A percentile compares a stretch with the other conserved stretches of the same genome.
Evolutionary conservation across 2,329 filamentous ascomycete species (phyloP).

Genomic region (Capronia epimyces): DNA sequence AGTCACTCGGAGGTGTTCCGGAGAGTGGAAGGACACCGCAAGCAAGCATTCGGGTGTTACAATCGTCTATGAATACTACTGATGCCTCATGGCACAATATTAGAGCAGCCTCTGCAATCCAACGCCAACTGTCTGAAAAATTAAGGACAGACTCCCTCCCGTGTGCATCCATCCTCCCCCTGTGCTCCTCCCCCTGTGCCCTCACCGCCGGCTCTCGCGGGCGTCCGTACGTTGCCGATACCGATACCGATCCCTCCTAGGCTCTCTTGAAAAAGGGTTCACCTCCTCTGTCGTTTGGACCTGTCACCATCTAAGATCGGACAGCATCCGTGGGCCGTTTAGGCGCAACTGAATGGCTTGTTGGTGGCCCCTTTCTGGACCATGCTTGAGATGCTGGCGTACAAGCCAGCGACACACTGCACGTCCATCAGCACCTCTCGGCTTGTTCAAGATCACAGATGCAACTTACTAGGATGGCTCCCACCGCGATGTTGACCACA

Average conservation of each 20-base stretch:
- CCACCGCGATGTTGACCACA: conserved; percentile 18
- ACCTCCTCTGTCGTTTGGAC: no score
- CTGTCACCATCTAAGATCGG: no score
- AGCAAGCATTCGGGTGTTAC: no score
- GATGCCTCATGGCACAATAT: no score
- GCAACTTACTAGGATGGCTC: conserved; percentile 16
- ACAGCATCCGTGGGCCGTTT: no score
- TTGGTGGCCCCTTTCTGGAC: conserved; percentile 13
- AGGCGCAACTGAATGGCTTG: conserved; percentile 16
- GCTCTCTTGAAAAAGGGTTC: background rate
- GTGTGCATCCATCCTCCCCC: background rate
- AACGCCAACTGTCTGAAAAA: background rate
- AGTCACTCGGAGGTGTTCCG: no score
- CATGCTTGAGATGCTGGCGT: conserved; percentile 29
- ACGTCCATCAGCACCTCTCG: background rate
- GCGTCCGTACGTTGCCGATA: background rate
- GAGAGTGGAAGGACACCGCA: no score
- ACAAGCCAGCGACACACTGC: conserved; percentile 31
- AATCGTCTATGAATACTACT: no score
- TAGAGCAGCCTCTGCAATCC: background rate
- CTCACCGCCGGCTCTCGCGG: no score
- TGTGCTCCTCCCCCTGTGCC: background rate
- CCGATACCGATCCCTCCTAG: background rate
- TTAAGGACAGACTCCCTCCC: background rate
- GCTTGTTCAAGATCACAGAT: background rate